Conservation (phyloP, 257 asterid species). For the Dorcoceras hygrometricum region DNA sequence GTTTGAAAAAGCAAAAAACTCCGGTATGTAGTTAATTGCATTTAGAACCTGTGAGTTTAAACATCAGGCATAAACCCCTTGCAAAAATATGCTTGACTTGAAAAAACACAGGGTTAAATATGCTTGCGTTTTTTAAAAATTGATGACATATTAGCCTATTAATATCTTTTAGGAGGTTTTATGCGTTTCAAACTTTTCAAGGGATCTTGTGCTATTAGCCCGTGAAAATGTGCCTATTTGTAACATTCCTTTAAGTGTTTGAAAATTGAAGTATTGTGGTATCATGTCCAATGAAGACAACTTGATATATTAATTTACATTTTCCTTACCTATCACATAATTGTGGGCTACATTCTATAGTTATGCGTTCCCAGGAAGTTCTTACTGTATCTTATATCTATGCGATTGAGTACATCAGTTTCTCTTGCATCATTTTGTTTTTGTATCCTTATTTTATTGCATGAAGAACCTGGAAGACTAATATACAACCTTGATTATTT, state of each 20-base stretch:
- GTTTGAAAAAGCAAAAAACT: too few relatives aligned
- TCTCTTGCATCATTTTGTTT: constrained; percentile 8
- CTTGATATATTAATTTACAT: background rate
- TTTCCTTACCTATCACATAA: background rate
- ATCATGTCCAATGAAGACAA: background rate
- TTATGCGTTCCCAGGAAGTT: constrained; percentile 19
- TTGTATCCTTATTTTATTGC: constrained; percentile 12
- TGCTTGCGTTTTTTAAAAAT: too few relatives aligned
- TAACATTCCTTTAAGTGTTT: background rate
- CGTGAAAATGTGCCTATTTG: too few relatives aligned
- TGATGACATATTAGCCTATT: too few relatives aligned
- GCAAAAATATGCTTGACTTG: too few relatives aligned
- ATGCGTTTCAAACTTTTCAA: too few relatives aligned
- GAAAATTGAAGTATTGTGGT: background rate
- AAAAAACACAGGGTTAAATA: too few relatives aligned
- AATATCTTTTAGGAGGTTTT: too few relatives aligned
- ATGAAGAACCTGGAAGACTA: constrained; percentile 16
- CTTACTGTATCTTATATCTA: constrained; percentile 6
- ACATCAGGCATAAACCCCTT: too few relatives aligned
- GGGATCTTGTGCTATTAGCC: too few relatives aligned
- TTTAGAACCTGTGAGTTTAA: too few relatives aligned
- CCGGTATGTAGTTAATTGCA: too few relatives aligned
- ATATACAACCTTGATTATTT: constrained; percentile 28
- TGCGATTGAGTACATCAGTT: background rate
- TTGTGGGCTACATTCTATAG: constrained; percentile 3